These are phyloP conservation scores for Orbilia ellipsospora DNA, from an alignment of 2,329 filamentous ascomycete species.

Conservation along the genomic window DNA sequence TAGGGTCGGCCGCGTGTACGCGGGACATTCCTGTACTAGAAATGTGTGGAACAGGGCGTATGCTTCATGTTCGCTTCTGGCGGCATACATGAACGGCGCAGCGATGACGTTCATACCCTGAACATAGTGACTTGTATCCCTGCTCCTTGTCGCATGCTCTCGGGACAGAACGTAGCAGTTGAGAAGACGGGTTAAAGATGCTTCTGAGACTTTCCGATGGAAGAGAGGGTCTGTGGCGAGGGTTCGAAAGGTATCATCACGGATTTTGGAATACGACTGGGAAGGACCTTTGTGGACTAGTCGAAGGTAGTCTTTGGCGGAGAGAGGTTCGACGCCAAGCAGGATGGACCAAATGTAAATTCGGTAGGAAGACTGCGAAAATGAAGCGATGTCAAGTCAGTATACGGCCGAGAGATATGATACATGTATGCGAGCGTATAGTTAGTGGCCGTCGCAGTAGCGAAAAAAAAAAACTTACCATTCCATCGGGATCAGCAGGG, in stretches of 20 bases:
- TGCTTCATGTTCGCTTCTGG: slow-evolving; percentile 92
- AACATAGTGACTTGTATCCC: slow-evolving; percentile 82
- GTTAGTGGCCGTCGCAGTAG: background rate
- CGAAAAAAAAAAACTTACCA: slow-evolving; percentile 62
- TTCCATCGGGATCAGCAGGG: slow-evolving; percentile 67
- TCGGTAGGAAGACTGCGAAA: slow-evolving; percentile 80
- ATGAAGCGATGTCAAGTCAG: no score
- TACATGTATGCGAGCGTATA: no score
- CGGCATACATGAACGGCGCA: slow-evolving; percentile 93
- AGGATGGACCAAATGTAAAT: slow-evolving; percentile 98
- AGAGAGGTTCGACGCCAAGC: slow-evolving; percentile 84
- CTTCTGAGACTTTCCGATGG: slow-evolving; percentile 92
- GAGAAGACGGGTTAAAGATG: slow-evolving; percentile 89
- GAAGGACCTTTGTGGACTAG: slow-evolving; percentile 94
- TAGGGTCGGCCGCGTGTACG: slow-evolving; percentile 95
- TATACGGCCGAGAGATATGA: background rate
- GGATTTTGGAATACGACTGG: slow-evolving; percentile 95
- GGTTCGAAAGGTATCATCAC: slow-evolving; percentile 97
- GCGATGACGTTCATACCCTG: slow-evolving; percentile 99
- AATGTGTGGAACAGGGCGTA: slow-evolving; percentile 91
- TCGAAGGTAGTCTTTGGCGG: slow-evolving; percentile 86
- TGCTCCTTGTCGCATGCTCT: slow-evolving; percentile 84
- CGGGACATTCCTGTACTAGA: slow-evolving; percentile 87
- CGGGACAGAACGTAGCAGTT: slow-evolving; percentile 71
- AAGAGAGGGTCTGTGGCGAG: slow-evolving; percentile 97